A percentile compares a stretch with the other conserved stretches of the same genome.
phyloP scores from a whole-genome alignment of 2,329 filamentous ascomycete genomes.

The Cladophialophora chaetospira region DNA sequence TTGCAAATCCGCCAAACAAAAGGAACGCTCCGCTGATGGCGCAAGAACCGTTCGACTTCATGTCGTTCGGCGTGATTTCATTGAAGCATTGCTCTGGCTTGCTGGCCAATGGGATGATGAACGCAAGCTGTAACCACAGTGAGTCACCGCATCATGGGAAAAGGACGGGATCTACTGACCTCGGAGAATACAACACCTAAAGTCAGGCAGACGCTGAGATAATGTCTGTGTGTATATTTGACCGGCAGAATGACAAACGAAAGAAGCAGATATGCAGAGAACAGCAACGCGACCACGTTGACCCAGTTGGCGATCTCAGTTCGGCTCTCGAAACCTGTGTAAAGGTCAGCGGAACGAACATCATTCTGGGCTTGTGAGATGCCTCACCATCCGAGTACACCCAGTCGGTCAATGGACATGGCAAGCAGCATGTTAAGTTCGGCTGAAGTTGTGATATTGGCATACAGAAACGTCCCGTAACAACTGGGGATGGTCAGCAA shows the following conservation, averaged over 20 bases:
- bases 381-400: conserved; percentile 59
- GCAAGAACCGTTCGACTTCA: conserved; percentile 78
- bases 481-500: conserved; percentile 51
- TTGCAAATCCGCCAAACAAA: conserved; percentile 80
- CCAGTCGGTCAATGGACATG: conserved; percentile 85
- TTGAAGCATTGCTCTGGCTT: conserved; percentile 83
- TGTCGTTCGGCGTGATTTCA: conserved; percentile 88
- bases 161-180: conserved; percentile 55
- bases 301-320: conserved; percentile 77
- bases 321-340: conserved; percentile 55
- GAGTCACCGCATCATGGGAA: conserved; percentile 8
- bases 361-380: background rate
- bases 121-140: conserved; percentile 66
- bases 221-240: conserved; percentile 89
- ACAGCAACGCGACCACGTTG: conserved; percentile 71
- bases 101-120: conserved; percentile 81
- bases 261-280: conserved; percentile 73
- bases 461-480: conserved; percentile 64
- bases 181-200: conserved; percentile 76
- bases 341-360: background rate
- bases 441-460: conserved; percentile 44
- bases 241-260: conserved; percentile 80
- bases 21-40: conserved; percentile 86
- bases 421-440: conserved; percentile 74
- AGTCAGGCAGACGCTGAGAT: conserved; percentile 85